Evolutionary conservation across 139 green algal genomes (phyloP).

Genomic region (Micractinium conductrix): DNA sequence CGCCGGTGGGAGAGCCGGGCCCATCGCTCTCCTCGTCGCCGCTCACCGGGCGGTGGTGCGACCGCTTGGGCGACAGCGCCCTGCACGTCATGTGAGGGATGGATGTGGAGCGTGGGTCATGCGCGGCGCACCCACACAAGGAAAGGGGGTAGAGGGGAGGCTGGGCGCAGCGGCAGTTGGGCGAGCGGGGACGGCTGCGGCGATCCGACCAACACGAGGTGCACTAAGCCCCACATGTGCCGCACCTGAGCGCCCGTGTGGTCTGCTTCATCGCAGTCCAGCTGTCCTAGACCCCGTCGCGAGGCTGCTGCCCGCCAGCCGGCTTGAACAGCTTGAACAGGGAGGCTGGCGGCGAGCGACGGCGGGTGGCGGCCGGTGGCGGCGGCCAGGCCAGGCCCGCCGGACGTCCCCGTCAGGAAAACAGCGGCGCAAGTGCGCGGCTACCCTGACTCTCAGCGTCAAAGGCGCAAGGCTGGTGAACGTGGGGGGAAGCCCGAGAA

Average conservation of each 20-base stretch:
- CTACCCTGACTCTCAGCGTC: no score
- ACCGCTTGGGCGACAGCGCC: constrained; percentile 31
- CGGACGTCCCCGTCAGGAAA: neutral
- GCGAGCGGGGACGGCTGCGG: no score
- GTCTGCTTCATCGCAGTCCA: constrained; percentile 9
- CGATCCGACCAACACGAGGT: no score
- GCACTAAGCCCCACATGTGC: neutral
- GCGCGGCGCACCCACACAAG: neutral
- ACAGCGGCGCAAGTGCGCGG: neutral
- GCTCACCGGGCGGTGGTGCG: neutral
- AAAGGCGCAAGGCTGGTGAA: no score
- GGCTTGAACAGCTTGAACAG: neutral
- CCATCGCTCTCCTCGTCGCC: constrained; percentile 11
- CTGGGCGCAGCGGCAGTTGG: neutral
- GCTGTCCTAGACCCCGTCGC: neutral
- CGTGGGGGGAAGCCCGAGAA: no score
- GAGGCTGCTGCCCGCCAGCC: neutral
- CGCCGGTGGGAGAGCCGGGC: neutral
- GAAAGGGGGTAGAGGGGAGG: neutral
- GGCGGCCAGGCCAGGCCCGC: neutral
- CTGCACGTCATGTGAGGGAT: neutral
- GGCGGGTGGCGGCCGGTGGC: neutral
- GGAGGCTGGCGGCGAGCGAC: neutral
- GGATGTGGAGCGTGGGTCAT: neutral
- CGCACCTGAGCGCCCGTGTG: neutral